Evolutionary conservation across 2,329 filamentous ascomycete species (phyloP).

Genomic region (Xylaria digitata): DNA sequence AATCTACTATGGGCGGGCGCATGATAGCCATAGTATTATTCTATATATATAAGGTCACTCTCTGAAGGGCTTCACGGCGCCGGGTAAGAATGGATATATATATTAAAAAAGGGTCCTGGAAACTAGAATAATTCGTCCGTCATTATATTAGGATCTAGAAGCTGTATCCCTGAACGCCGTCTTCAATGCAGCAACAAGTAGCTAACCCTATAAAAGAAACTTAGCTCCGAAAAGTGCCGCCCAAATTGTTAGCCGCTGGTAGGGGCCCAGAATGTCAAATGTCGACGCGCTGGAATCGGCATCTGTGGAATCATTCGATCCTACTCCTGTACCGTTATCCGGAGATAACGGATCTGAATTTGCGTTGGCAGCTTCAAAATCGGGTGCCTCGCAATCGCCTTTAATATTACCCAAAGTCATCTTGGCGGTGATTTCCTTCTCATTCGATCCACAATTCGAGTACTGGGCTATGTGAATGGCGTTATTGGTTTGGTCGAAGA

Average conservation of each 20-base stretch:
- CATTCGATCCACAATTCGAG: conserved; percentile 61
- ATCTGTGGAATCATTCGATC: conserved; percentile 14
- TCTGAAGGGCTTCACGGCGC: too few relatives aligned
- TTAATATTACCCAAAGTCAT: conserved; percentile 45
- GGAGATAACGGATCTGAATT: conserved; percentile 24
- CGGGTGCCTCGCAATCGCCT: conserved; percentile 45
- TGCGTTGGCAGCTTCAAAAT: conserved; percentile 31
- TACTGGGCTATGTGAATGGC: conserved; percentile 63
- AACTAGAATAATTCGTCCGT: neutral
- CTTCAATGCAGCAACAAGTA: conserved; percentile 4
- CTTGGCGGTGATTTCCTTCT: conserved; percentile 53
- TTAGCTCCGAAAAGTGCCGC: neutral
- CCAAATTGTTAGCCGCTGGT: conserved; percentile 19
- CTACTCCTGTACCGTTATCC: conserved; percentile 14
- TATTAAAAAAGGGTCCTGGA: neutral
- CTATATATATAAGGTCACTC: too few relatives aligned
- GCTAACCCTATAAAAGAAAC: conserved; percentile 10
- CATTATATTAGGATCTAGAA: neutral
- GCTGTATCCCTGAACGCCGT: conserved; percentile 19
- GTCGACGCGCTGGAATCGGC: conserved; percentile 10
- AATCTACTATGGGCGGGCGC: too few relatives aligned
- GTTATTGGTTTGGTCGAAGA: conserved; percentile 64
- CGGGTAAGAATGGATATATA: too few relatives aligned
- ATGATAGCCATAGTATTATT: too few relatives aligned
- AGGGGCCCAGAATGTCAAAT: neutral